Evolutionary conservation across 2,329 filamentous ascomycete genomes (phyloP), one percentile per base, ranked within the genome.

Genomic region (Malbranchea cinnamomea): DNA sequence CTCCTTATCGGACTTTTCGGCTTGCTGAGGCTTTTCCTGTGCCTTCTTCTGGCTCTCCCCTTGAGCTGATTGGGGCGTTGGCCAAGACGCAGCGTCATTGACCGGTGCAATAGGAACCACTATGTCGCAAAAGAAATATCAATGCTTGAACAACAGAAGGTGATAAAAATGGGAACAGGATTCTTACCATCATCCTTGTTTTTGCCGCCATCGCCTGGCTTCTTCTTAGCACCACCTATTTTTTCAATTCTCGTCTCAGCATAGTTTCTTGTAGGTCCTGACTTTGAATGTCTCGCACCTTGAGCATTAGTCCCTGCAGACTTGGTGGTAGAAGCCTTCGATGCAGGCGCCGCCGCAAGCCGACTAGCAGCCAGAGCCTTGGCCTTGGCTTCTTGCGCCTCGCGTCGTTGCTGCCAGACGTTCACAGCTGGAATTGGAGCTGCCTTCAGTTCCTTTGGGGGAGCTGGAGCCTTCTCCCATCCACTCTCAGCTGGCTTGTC

Each of bases 341-440:
- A 36, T 3, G 41, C 36, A 21, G 41, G 38, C 19, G 33, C 42
- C 5, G 50, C 49, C 43, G 39, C 30, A n/a, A 45, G 34, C 35
- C 51, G 52, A 11, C 48, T 37, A 5, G 43, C 35, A 23, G 42
- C 43, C 28, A 37, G 44, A 5, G 53, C 50, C 44, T 64, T 67
- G 29, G 48, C 43, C 48, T 65, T 67, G 22, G 62, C 57, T n/a
- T 65, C 55, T 37, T 65, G 59, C 42, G 73, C 74, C 45, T 83
- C 76, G 43, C 68, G 76, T 33, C 85, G 71, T 55, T 85, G 73
- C 38, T 75, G 69, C 87, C 89, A 98, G 38, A 85, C 63, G 52
- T 98, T 98, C 34, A 94, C 78, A 2, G 72, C 54, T 1, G 89
- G 89, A 24, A 80, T 65, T 17, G 83, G 78, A 11, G 87, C 87